phyloP scores from a whole-genome alignment of 768 basidiomycete genomes.

The Lentinus brumalis region DNA sequence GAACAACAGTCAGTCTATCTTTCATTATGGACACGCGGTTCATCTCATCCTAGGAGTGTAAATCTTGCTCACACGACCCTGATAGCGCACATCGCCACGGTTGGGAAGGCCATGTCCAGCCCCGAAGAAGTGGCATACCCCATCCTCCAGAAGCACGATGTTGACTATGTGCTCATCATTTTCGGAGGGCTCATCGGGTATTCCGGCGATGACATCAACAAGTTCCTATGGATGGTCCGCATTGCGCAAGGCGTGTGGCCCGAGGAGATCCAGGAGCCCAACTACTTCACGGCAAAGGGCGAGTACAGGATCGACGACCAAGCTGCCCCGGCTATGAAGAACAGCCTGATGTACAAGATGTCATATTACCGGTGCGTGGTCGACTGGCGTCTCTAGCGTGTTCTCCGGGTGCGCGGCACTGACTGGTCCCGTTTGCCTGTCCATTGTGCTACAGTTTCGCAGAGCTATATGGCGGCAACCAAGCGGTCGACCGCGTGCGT shows the following conservation, averaged over 20 bases:
- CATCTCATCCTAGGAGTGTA: not conserved
- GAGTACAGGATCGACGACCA: slow-evolving; percentile 91
- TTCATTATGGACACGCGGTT: not conserved
- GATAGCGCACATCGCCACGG: slow-evolving; percentile 94
- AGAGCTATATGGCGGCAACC: slow-evolving; percentile 80
- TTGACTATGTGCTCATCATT: slow-evolving; percentile 95
- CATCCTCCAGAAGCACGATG: slow-evolving; percentile 95
- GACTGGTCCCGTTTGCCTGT: not conserved
- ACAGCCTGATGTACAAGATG: slow-evolving; percentile 99
- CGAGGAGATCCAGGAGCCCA: slow-evolving; percentile 93
- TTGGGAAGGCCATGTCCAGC: slow-evolving; percentile 97
- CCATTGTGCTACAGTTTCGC: slow-evolving; percentile 59
- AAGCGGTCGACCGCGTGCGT: slow-evolving; percentile 85
- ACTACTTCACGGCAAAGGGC: slow-evolving; percentile 90
- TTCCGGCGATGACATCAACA: slow-evolving; percentile 99
- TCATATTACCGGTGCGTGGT: slow-evolving; percentile 81
- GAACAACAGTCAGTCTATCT: slow-evolving; percentile 86
- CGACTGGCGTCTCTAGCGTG: not conserved
- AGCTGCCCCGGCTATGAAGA: slow-evolving; percentile 86
- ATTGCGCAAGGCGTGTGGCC: slow-evolving; percentile 97
- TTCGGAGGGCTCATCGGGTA: slow-evolving; percentile 97
- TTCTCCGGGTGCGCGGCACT: slow-evolving; percentile 1
- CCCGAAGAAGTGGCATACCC: slow-evolving; percentile 95
- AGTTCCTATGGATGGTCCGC: slow-evolving; percentile 98
- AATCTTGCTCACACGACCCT: slow-evolving; percentile 12